phyloP scores from a whole-genome alignment of 1,284 basidiomycete genomes.

The Taiwanofungus camphoratus region DNA sequence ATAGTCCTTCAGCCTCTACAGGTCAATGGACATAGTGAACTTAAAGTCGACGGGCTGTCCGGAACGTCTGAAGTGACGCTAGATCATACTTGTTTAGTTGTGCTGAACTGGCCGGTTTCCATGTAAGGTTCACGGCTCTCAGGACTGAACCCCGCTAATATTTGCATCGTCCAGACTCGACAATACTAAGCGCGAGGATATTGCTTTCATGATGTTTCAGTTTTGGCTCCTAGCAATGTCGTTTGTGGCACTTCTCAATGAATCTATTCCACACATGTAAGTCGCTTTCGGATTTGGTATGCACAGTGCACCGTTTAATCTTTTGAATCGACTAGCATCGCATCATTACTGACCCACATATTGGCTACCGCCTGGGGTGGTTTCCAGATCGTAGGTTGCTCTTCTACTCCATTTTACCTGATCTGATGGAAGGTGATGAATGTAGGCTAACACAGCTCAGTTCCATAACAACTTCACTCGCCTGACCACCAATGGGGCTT shows the following conservation, averaged over 20 bases:
- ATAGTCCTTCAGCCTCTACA: neutral
- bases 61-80: constrained; percentile 37
- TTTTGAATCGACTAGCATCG: constrained; percentile 33
- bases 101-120: constrained; percentile 62
- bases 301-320: neutral
- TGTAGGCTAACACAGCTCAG: constrained; percentile 36
- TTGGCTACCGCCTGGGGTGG: constrained; percentile 66
- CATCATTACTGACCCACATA: constrained; percentile 65
- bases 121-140: constrained; percentile 32
- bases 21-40: constrained; percentile 18
- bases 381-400: constrained; percentile 45
- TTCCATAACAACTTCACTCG: constrained; percentile 54
- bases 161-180: constrained; percentile 39
- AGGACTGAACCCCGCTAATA: neutral
- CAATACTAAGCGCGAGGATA: constrained; percentile 72
- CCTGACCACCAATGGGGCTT: constrained; percentile 60
- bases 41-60: constrained; percentile 34
- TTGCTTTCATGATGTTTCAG: constrained; percentile 73
- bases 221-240: constrained; percentile 80
- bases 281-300: constrained; percentile 13
- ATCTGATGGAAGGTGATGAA: neutral
- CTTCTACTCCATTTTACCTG: no score
- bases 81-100: constrained; percentile 43
- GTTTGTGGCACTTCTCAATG: constrained; percentile 68
- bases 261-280: constrained; percentile 73